Evolutionary conservation across 1,139 yeast species (phyloP), one percentile per base, ranked within the genome.

Genomic region (Magnusiomyces starmeri): DNA sequence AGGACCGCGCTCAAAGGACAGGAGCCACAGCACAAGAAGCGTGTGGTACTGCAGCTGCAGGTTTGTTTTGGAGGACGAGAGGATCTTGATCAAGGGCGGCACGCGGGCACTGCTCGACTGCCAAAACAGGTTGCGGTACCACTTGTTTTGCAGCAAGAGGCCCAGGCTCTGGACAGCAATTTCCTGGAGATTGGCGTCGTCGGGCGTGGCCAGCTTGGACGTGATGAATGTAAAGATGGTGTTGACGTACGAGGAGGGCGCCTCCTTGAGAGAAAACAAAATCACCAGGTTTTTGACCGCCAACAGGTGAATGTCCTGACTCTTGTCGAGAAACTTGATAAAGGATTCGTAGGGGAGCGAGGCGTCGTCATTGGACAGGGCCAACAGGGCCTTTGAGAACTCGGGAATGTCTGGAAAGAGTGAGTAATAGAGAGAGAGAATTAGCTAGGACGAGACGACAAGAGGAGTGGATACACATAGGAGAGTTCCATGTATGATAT

Each of bases 11-110:
- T 79, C 85, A 70, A 90, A 92, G 2, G 96, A 81, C 58, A 89
- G 74, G 46, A 89, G 75, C 98, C 98, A 92, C 50, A 87, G 73
- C 26, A 83, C 76, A 64, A 92, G 75, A 59, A 92, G 75, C 2
- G 84, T 76, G 64, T 86, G 79, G 70, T 92, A 92, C 65, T 85
- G 89, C 60, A 88, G 77, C 72, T 94, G 98, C 57, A 92, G 78
- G 40, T 63, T 64, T 54, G 83, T 84, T 47, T 77, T 74, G 55
- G 81, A 75, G 48, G 79, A 63, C 55, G 63, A 63, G 54, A 81
- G 69, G 48, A 77, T 70, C 51, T 64, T 68, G 56, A 79, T 68
- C 47, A 89, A 68, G 2, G 80, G 71, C 47, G 85, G 83, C 59
- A 85, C 75, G 56, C 78, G 77, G 46, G 75, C 73, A 51, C 73